Conservation (phyloP, 2,329 filamentous ascomycete species). For the Aureobasidium mangrovei region DNA sequence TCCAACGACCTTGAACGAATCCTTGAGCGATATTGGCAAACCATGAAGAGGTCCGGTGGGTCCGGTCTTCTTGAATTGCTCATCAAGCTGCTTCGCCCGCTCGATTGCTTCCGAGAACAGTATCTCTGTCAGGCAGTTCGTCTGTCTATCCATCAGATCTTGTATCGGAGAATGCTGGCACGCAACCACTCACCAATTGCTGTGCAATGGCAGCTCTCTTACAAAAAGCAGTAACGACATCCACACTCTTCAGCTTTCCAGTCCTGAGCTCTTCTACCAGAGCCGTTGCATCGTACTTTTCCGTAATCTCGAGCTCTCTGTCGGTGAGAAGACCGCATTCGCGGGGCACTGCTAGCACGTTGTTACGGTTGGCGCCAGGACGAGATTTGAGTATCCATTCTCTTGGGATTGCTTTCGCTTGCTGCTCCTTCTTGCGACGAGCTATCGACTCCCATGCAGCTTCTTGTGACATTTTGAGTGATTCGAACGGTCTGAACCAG, state of each 20-base stretch:
- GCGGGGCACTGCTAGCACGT: conserved; percentile 43
- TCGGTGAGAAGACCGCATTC: conserved; percentile 33
- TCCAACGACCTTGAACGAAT: conserved; percentile 31
- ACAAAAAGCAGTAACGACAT: conserved; percentile 36
- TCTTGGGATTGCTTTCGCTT: conserved; percentile 32
- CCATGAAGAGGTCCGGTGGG: conserved; percentile 41
- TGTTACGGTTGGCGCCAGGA: conserved; percentile 22
- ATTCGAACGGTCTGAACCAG: no score
- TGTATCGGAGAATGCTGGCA: background rate
- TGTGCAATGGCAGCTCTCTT: conserved; percentile 42
- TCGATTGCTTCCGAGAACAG: conserved; percentile 30
- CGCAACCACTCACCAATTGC: conserved; percentile 25
- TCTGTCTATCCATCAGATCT: conserved; percentile 14
- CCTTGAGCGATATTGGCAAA: conserved; percentile 45
- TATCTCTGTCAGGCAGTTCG: conserved; percentile 39
- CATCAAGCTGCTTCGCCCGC: conserved; percentile 35
- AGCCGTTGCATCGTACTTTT: background rate
- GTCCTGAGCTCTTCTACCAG: background rate
- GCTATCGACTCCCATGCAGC: conserved; percentile 33
- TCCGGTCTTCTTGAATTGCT: conserved; percentile 28
- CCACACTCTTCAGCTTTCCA: conserved; percentile 28
- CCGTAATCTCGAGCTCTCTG: conserved; percentile 5
- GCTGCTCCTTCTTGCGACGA: conserved; percentile 35
- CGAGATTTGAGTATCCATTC: conserved; percentile 34
- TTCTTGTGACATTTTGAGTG: conserved; percentile 22